Evolutionary conservation across 2,329 filamentous ascomycete species (phyloP).

Genomic region (Aureobasidium subglaciale): DNA sequence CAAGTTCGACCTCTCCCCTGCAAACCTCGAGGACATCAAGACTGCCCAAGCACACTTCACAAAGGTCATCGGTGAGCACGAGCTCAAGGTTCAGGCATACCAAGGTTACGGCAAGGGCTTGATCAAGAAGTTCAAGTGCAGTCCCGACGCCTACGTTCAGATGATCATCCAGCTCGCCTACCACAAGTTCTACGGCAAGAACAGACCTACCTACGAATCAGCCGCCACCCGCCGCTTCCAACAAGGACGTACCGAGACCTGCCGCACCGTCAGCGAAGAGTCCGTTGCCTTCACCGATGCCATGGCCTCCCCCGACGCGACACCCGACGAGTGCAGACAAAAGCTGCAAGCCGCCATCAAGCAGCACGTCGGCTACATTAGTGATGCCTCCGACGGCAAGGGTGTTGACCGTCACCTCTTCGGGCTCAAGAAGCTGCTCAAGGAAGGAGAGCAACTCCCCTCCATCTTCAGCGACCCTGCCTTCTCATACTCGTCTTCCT

Average conservation of each 20-base stretch:
- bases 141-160: slow-evolving; percentile 93
- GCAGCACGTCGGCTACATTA: slow-evolving; percentile 84
- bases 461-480: slow-evolving; percentile 81
- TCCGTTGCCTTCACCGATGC: slow-evolving; percentile 83
- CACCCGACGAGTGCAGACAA: slow-evolving; percentile 59
- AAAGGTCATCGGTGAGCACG: slow-evolving; percentile 74
- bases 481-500: slow-evolving; percentile 73
- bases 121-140: slow-evolving; percentile 99
- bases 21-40: slow-evolving; percentile 70
- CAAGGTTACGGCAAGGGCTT: slow-evolving; percentile 96
- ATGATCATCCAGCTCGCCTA: slow-evolving; percentile 98
- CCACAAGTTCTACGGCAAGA: slow-evolving; percentile 98
- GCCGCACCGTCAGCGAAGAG: slow-evolving; percentile 84
- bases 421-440: slow-evolving; percentile 83
- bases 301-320: slow-evolving; percentile 63
- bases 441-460: slow-evolving; percentile 72
- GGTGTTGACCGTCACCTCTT: slow-evolving; percentile 97
- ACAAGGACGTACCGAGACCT: slow-evolving; percentile 92
- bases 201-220: slow-evolving; percentile 94
- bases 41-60: slow-evolving; percentile 72
- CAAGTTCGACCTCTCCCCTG: slow-evolving; percentile 68
- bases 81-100: slow-evolving; percentile 89
- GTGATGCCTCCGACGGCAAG: slow-evolving; percentile 80
- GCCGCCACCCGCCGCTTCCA: slow-evolving; percentile 93
- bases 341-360: slow-evolving; percentile 77